Percentiles rank a stretch among this genome's conserved stretches.
phyloP scores from a whole-genome alignment of 768 basidiomycete species.

The Amanita pseudoporphyria region DNA sequence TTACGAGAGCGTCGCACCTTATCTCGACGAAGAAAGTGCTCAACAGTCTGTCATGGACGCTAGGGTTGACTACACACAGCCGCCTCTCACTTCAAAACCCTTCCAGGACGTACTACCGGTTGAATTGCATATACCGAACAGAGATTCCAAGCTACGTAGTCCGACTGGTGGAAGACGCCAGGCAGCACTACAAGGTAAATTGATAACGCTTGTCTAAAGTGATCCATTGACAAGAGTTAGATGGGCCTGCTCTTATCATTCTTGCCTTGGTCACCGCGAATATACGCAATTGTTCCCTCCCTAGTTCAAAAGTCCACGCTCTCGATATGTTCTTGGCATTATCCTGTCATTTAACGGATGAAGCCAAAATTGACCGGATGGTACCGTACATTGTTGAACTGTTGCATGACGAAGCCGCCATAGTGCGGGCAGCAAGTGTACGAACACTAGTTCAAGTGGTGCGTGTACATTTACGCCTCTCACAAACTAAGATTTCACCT shows the following conservation, averaged over 20 bases:
- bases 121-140: constrained; percentile 65
- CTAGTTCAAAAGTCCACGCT: constrained; percentile 78
- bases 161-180: constrained; percentile 35
- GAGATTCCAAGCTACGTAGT: constrained; percentile 43
- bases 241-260: constrained; percentile 84
- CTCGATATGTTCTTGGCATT: constrained; percentile 84
- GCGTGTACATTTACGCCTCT: constrained; percentile 19
- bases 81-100: constrained; percentile 31
- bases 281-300: constrained; percentile 77
- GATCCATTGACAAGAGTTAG: constrained; percentile 24
- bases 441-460: constrained; percentile 80
- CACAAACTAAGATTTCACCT: neutral
- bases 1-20: constrained; percentile 73
- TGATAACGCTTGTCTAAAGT: neutral
- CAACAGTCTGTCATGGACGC: constrained; percentile 44
- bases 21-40: constrained; percentile 38
- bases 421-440: constrained; percentile 74
- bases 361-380: constrained; percentile 90
- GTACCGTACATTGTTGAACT: constrained; percentile 88
- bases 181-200: constrained; percentile 54
- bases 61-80: constrained; percentile 45
- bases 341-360: constrained; percentile 77
- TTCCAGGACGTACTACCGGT: constrained; percentile 76
- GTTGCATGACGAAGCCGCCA: constrained; percentile 74
- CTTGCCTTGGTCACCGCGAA: constrained; percentile 83